Conservation (phyloP, 805 yeast species). For the Ogataea ganodermae region DNA sequence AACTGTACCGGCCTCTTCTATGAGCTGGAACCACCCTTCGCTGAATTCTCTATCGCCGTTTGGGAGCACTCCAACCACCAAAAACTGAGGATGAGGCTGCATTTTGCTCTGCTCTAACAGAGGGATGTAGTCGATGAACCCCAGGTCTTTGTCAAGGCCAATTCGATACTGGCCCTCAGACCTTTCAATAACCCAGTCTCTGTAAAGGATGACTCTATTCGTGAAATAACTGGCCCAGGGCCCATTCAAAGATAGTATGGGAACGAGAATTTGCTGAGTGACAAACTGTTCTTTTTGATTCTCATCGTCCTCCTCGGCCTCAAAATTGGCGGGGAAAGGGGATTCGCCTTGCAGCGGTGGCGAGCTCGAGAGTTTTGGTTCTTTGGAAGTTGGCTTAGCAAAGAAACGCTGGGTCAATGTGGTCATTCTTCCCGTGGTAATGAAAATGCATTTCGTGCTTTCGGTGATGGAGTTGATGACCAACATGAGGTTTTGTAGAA, state of each 20-base stretch:
- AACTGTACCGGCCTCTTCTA: slow-evolving; percentile 13
- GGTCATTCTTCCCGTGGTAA: slow-evolving; percentile 35
- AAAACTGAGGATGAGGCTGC: slow-evolving; percentile 29
- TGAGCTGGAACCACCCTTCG: slow-evolving; percentile 21
- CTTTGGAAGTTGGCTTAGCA: slow-evolving; percentile 5
- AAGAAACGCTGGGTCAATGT: slow-evolving; percentile 29
- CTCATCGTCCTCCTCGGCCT: slow-evolving; percentile 13
- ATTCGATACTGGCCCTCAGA: slow-evolving; percentile 1
- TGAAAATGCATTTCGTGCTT: slow-evolving; percentile 15
- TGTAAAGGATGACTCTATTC: slow-evolving; percentile 32
- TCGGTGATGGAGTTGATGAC: slow-evolving; percentile 19
- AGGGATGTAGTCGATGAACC: slow-evolving; percentile 26
- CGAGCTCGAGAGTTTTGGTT: neutral
- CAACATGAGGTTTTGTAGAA: slow-evolving; percentile 25
- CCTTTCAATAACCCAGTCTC: slow-evolving; percentile 32
- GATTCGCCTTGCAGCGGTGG: slow-evolving; percentile 5
- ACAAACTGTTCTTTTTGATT: slow-evolving; percentile 17
- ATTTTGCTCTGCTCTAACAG: slow-evolving; percentile 20
- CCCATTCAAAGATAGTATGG: slow-evolving; percentile 32
- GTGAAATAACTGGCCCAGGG: slow-evolving; percentile 30
- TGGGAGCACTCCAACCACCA: slow-evolving; percentile 17
- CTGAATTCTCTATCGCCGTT: slow-evolving; percentile 16
- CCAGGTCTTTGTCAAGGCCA: slow-evolving; percentile 17
- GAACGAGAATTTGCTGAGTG: slow-evolving; percentile 35
- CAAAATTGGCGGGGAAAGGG: slow-evolving; percentile 2